These are phyloP conservation scores for Aureobasidium subglaciale DNA, from an alignment of 2,329 filamentous ascomycete species.

Conservation along the genomic window DNA sequence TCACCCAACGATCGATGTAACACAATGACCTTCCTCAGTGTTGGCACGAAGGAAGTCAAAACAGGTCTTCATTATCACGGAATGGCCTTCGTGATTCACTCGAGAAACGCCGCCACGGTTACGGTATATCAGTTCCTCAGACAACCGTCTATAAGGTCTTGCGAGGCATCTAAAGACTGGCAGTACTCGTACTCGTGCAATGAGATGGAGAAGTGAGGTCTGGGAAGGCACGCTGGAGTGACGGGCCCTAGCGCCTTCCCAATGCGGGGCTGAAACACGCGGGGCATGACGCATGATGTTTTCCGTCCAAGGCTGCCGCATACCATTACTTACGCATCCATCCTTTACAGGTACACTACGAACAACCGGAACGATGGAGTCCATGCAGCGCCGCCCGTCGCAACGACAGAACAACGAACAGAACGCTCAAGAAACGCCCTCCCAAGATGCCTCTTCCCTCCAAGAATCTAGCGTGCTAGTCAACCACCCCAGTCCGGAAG, in stretches of 20 bases:
- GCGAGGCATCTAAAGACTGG: too few species aligned
- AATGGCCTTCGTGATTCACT: too few species aligned
- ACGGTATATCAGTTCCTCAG: too few species aligned
- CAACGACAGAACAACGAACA: not conserved
- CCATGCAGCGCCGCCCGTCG: not conserved
- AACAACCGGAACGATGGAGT: not conserved
- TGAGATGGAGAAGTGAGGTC: not conserved
- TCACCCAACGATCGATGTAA: too few species aligned
- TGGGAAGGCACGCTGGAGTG: too few species aligned
- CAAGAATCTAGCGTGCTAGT: conserved; percentile 10
- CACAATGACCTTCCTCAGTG: too few species aligned
- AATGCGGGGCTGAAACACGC: not conserved
- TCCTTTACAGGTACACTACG: too few species aligned
- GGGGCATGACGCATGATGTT: not conserved
- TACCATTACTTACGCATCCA: not conserved
- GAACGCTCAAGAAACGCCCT: not conserved
- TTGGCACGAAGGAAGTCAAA: too few species aligned
- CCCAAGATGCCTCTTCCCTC: not conserved
- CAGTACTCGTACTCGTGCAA: too few species aligned
- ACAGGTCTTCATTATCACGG: too few species aligned
- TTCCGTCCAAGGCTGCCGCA: not conserved
- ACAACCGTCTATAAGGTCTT: too few species aligned
- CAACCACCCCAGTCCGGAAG: not conserved
- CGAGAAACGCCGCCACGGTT: too few species aligned
- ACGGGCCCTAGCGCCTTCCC: not conserved